These are phyloP conservation scores for Coniophora puteana DNA, from an alignment of 1,284 basidiomycete species.

Conservation along the genomic window DNA sequence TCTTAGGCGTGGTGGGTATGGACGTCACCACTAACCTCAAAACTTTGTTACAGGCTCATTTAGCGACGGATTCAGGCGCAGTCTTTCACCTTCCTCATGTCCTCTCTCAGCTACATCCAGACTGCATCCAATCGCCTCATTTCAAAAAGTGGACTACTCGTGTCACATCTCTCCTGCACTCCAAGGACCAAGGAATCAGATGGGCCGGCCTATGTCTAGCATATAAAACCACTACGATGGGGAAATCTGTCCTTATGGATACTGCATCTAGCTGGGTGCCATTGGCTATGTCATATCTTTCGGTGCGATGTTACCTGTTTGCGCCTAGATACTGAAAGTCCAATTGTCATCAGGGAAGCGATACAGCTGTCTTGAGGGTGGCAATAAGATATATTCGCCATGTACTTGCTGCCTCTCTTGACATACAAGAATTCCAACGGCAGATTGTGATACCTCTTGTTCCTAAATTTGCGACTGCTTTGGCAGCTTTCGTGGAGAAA, in stretches of 20 bases:
- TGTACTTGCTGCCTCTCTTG: constrained; percentile 53
- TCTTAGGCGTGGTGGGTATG: too few relatives aligned
- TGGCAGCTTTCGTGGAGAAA: constrained; percentile 54
- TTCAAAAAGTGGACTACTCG: constrained; percentile 69
- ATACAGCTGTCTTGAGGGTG: constrained; percentile 51
- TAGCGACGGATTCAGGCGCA: constrained; percentile 62
- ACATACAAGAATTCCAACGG: constrained; percentile 71
- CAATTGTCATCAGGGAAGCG: constrained; percentile 41
- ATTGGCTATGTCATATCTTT: constrained; percentile 58
- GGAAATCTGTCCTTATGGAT: constrained; percentile 59
- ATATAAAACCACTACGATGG: constrained; percentile 54
- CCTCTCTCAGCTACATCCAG: constrained; percentile 45
- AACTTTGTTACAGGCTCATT: constrained; percentile 62
- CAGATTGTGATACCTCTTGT: constrained; percentile 69
- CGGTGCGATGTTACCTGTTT: constrained; percentile 48
- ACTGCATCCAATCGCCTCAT: constrained; percentile 59
- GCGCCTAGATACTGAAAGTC: constrained; percentile 17
- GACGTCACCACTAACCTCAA: constrained; percentile 48
- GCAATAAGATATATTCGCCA: constrained; percentile 56
- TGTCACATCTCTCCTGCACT: constrained; percentile 66
- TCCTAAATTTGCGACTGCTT: constrained; percentile 59
- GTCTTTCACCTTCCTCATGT: constrained; percentile 55
- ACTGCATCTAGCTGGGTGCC: constrained; percentile 68
- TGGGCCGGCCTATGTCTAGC: constrained; percentile 78
- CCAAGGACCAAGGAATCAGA: constrained; percentile 64